Evolutionary conservation across 371 early-diverging fungal genomes (phyloP).

Genomic region (Amoeboaphelidium protococcarum): DNA sequence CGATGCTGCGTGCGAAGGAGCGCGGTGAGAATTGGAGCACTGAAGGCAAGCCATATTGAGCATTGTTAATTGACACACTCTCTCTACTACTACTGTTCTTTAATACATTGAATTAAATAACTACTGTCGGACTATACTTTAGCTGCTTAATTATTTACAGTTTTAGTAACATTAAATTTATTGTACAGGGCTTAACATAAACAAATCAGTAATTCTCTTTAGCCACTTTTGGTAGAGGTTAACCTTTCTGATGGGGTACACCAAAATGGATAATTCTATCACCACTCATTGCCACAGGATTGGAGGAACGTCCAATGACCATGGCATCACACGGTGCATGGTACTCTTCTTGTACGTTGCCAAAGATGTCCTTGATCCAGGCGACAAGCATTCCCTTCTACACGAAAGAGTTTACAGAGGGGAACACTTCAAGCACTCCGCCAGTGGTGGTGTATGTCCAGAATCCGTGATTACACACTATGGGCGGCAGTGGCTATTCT

Average conservation of each 20-base stretch:
- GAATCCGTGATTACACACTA: conserved; percentile 17
- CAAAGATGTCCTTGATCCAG: conserved; percentile 67
- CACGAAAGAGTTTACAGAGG: conserved; percentile 57
- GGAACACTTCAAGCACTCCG: conserved; percentile 54
- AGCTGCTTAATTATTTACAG: too few species aligned
- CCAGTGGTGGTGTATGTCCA: conserved; percentile 31
- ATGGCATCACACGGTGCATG: too few species aligned
- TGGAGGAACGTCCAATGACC: conserved; percentile 19
- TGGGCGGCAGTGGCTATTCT: conserved; percentile 11
- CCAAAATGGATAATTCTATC: conserved; percentile 22
- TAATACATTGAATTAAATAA: too few species aligned
- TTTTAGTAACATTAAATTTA: too few species aligned
- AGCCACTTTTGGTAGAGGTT: conserved; percentile 14
- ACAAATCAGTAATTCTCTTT: conserved; percentile 22
- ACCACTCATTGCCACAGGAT: conserved; percentile 26
- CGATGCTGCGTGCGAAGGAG: too few species aligned
- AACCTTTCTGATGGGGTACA: conserved; percentile 18
- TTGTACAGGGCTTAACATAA: too few species aligned
- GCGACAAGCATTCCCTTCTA: conserved; percentile 66
- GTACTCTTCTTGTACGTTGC: conserved; percentile 63
- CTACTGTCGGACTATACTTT: too few species aligned
- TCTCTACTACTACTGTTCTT: too few species aligned
- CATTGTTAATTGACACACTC: too few species aligned
- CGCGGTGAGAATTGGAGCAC: too few species aligned
- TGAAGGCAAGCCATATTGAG: too few species aligned